A percentile compares a stretch with the other conserved stretches of the same genome.
Conservation (phyloP, 306 rosid species). For the Chamaecrista fasciculata region DNA sequence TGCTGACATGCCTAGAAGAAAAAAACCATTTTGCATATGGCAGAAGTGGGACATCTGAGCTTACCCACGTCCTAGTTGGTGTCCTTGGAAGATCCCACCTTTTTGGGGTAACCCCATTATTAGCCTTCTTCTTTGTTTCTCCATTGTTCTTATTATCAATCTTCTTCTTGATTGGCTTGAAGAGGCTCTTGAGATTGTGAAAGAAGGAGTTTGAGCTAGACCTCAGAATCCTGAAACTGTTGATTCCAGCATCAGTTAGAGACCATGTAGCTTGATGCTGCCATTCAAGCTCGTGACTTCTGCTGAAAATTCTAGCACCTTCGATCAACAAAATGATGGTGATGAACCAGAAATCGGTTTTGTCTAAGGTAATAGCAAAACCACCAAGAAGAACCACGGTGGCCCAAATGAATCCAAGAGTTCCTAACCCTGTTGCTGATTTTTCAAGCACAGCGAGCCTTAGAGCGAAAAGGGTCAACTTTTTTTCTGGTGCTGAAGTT, state of each 20-base stretch:
- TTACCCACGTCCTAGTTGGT: slow-evolving; percentile 63
- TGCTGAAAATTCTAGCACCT: slow-evolving; percentile 86
- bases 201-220: slow-evolving; percentile 46
- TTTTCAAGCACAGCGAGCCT: slow-evolving; percentile 90
- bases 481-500: slow-evolving; percentile 71
- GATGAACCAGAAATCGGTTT: slow-evolving; percentile 82
- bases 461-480: slow-evolving; percentile 81
- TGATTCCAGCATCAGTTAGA: slow-evolving; percentile 60
- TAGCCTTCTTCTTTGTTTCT: slow-evolving; percentile 29
- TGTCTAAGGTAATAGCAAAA: slow-evolving; percentile 72
- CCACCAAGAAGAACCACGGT: slow-evolving; percentile 92
- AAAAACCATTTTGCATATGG: slow-evolving; percentile 77
- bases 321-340: slow-evolving; percentile 79
- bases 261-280: slow-evolving; percentile 98
- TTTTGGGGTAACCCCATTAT: slow-evolving; percentile 13
- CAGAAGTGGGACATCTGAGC: slow-evolving; percentile 78
- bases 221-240: slow-evolving; percentile 55
- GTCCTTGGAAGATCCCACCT: slow-evolving; percentile 39
- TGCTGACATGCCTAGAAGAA: slow-evolving; percentile 65
- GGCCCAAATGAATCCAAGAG: slow-evolving; percentile 95
- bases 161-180: slow-evolving; percentile 42
- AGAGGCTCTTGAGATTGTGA: slow-evolving; percentile 38
- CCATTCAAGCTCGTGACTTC: slow-evolving; percentile 98
- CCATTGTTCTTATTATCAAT: slow-evolving; percentile 27
- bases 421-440: slow-evolving; percentile 82